These are phyloP conservation scores for Amanita polypyramis DNA, from an alignment of 768 basidiomycete genomes.

Conservation along the genomic window DNA sequence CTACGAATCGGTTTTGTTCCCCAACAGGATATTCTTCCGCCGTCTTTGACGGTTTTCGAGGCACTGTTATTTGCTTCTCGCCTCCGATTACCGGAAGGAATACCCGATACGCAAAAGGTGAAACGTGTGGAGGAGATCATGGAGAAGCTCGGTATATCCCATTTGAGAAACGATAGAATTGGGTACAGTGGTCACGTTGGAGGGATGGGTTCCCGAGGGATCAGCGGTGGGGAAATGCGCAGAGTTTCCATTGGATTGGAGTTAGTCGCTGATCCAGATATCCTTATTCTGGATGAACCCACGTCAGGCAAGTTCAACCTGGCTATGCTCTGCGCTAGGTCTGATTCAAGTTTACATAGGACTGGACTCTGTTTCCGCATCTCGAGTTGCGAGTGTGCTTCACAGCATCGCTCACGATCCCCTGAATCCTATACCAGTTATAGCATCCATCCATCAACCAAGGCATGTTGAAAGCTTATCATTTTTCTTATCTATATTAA, in stretches of 20 bases:
- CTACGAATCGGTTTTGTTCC: slow-evolving; percentile 80
- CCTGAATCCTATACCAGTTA: slow-evolving; percentile 64
- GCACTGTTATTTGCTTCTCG: slow-evolving; percentile 79
- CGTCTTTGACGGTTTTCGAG: slow-evolving; percentile 72
- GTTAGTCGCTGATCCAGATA: slow-evolving; percentile 74
- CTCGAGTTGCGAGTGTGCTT: slow-evolving; percentile 69
- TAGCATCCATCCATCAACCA: slow-evolving; percentile 85
- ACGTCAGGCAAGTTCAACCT: slow-evolving; percentile 36
- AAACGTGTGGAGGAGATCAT: slow-evolving; percentile 62
- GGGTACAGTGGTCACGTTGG: slow-evolving; percentile 42
- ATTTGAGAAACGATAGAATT: slow-evolving; percentile 63
- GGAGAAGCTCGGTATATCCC: slow-evolving; percentile 65
- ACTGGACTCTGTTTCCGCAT: slow-evolving; percentile 82
- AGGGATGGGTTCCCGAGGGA: slow-evolving; percentile 65
- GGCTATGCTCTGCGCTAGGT: slow-evolving; percentile 2
- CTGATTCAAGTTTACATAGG: slow-evolving; percentile 24
- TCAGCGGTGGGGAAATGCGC: slow-evolving; percentile 88
- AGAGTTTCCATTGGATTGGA: slow-evolving; percentile 87
- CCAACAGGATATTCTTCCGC: slow-evolving; percentile 75
- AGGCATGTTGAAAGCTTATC: slow-evolving; percentile 30
- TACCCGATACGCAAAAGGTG: slow-evolving; percentile 50
- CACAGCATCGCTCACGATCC: slow-evolving; percentile 63
- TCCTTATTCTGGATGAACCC: slow-evolving; percentile 84
- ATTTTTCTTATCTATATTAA: background rate
- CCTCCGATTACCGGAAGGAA: slow-evolving; percentile 69